Evolutionary conservation across 2,329 filamentous ascomycete species (phyloP).

Genomic region (Didymella arachidicola): DNA sequence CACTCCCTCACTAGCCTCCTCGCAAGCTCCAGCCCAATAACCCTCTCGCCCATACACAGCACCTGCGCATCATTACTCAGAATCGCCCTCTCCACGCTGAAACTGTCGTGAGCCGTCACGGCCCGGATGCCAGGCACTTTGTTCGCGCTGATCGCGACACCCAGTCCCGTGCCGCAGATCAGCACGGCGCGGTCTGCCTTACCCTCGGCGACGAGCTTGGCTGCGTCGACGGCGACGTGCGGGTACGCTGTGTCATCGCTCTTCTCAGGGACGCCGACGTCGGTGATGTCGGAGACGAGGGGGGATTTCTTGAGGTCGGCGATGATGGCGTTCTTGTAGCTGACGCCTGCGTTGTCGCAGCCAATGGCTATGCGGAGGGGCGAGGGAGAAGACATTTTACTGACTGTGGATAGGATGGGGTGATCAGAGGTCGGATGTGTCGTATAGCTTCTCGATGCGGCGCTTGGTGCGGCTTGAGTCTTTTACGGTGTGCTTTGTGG

Average conservation of each 20-base stretch:
- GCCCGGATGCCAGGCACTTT: slow-evolving; percentile 84
- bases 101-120: slow-evolving; percentile 89
- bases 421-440: slow-evolving; percentile 42
- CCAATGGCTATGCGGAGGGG: slow-evolving; percentile 68
- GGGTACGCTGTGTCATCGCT: slow-evolving; percentile 84
- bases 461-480: slow-evolving; percentile 20
- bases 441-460: slow-evolving; percentile 41
- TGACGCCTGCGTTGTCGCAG: slow-evolving; percentile 75
- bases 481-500: slow-evolving; percentile 20
- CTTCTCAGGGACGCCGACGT: slow-evolving; percentile 73
- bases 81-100: slow-evolving; percentile 80
- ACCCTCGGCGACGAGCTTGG: slow-evolving; percentile 67
- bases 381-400: slow-evolving; percentile 10
- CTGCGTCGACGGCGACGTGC: slow-evolving; percentile 77
- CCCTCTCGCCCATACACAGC: slow-evolving; percentile 83
- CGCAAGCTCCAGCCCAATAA: slow-evolving; percentile 82
- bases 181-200: slow-evolving; percentile 78
- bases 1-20: slow-evolving; percentile 80
- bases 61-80: slow-evolving; percentile 89
- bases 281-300: slow-evolving; percentile 72
- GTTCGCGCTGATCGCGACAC: slow-evolving; percentile 88
- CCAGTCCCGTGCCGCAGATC: slow-evolving; percentile 86
- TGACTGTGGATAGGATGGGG: not conserved
- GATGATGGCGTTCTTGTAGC: slow-evolving; percentile 82
- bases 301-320: slow-evolving; percentile 72